These are phyloP conservation scores for Raddia guianensis DNA, from an alignment of 176 grass and related monocot species.

Conservation along the genomic window DNA sequence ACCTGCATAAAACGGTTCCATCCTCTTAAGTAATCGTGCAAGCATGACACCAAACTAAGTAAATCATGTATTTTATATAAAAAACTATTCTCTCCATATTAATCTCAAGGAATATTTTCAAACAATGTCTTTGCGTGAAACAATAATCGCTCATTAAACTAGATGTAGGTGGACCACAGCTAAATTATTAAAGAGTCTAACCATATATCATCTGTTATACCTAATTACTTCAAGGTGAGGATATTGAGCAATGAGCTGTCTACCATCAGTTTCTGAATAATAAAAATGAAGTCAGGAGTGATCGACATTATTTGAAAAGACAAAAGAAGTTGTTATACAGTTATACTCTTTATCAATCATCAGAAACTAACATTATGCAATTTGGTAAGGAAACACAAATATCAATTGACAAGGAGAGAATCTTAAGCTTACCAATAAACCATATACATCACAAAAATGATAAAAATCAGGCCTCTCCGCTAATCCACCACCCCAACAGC, in stretches of 20 bases:
- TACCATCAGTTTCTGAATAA: conserved; percentile 21
- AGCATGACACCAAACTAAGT: background rate
- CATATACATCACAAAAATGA: conserved; percentile 87
- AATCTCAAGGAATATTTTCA: conserved; percentile 7
- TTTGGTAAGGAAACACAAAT: conserved; percentile 4
- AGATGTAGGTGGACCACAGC: background rate
- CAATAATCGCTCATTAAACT: conserved; percentile 21
- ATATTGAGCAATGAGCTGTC: conserved; percentile 23
- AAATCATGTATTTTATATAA: background rate
- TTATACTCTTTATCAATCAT: conserved; percentile 9
- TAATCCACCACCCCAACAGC: conserved; percentile 94
- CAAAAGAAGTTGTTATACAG: background rate
- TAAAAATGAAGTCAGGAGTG: background rate
- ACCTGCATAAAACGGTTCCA: conserved; percentile 59
- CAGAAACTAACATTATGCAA: background rate
- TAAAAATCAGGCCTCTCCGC: conserved; percentile 95
- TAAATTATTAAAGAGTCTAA: background rate
- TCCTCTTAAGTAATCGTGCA: conserved; percentile 37
- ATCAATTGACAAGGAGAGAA: conserved; percentile 26
- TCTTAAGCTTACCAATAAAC: conserved; percentile 68
- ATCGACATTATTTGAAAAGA: background rate
- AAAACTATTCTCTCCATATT: background rate
- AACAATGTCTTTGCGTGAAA: background rate
- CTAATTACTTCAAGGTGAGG: conserved; percentile 9
- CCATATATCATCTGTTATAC: background rate